Evolutionary conservation across 139 green algal genomes (phyloP).

Genomic region (Chlamydomonas applanata): DNA sequence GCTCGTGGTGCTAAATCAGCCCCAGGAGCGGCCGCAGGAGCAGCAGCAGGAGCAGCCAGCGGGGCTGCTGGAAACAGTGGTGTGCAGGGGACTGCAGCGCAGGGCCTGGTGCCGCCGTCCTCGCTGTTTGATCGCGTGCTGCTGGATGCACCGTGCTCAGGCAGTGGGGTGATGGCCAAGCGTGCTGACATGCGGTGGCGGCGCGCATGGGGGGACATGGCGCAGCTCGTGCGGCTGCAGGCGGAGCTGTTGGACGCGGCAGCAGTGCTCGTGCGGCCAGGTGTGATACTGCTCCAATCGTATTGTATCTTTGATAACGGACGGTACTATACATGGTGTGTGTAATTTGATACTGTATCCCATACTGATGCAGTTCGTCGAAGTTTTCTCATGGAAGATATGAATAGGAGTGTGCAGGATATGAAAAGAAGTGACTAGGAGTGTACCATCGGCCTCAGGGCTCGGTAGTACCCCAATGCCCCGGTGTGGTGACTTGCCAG

Average conservation of each 20-base stretch:
- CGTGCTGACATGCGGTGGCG: constrained; percentile 87
- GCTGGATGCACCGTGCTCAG: constrained; percentile 85
- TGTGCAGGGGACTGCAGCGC: neutral
- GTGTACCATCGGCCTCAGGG: no score
- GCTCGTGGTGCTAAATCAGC: constrained; percentile 1
- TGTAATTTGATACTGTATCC: no score
- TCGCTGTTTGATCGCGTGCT: constrained; percentile 78
- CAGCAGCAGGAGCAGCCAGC: neutral
- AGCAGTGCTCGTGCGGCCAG: constrained; percentile 5
- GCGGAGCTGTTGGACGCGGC: constrained; percentile 70
- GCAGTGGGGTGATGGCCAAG: constrained; percentile 84
- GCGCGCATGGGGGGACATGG: constrained; percentile 55
- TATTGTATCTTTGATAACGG: no score
- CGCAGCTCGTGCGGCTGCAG: constrained; percentile 44
- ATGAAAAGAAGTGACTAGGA: no score
- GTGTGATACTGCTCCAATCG: no score
- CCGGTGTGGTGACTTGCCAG: no score
- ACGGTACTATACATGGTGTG: no score
- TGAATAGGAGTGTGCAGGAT: no score
- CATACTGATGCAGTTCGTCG: no score
- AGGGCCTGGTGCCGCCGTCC: neutral
- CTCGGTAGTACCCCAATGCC: no score
- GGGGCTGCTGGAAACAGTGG: neutral
- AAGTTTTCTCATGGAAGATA: no score
- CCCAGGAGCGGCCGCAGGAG: neutral